phyloP scores from a whole-genome alignment of 306 rosid species.

The Gillenia trifoliata region DNA sequence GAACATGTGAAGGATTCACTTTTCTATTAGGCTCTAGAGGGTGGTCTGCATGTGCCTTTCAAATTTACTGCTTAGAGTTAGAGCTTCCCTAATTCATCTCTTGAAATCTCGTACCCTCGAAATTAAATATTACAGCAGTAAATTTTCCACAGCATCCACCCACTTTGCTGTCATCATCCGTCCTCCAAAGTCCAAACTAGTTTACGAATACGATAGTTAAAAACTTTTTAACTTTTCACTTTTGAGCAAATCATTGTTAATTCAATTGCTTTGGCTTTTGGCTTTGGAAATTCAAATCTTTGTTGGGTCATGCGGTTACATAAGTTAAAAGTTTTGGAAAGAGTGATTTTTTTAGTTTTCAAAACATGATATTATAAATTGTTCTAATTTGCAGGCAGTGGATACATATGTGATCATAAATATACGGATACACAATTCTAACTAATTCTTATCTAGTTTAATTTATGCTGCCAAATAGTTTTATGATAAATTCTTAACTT shows the following conservation, averaged over 20 bases:
- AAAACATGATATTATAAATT: no score
- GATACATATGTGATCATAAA: no score
- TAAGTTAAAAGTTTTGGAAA: neutral
- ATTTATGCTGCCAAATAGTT: no score
- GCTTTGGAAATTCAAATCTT: slow-evolving; percentile 1
- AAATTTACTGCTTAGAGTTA: neutral
- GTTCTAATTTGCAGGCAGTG: no score
- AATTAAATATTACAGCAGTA: slow-evolving; percentile 2
- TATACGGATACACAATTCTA: no score
- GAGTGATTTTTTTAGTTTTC: neutral
- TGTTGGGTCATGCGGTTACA: slow-evolving; percentile 9
- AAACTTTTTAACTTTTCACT: slow-evolving; percentile 24
- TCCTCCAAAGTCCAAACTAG: slow-evolving; percentile 14
- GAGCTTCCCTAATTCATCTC: neutral
- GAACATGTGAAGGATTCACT: slow-evolving; percentile 63
- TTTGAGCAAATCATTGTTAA: neutral
- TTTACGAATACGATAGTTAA: slow-evolving; percentile 8
- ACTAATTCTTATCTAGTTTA: no score
- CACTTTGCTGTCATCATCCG: slow-evolving; percentile 36
- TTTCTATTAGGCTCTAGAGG: slow-evolving; percentile 61
- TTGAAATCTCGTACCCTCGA: neutral
- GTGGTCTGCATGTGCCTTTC: slow-evolving; percentile 72
- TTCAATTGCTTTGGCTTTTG: neutral
- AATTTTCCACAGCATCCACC: slow-evolving; percentile 31
- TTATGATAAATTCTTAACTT: no score